Base-by-base conservation (phyloP, 1,284 basidiomycete genomes). In the Paramarasmius palmivorus region DNA sequence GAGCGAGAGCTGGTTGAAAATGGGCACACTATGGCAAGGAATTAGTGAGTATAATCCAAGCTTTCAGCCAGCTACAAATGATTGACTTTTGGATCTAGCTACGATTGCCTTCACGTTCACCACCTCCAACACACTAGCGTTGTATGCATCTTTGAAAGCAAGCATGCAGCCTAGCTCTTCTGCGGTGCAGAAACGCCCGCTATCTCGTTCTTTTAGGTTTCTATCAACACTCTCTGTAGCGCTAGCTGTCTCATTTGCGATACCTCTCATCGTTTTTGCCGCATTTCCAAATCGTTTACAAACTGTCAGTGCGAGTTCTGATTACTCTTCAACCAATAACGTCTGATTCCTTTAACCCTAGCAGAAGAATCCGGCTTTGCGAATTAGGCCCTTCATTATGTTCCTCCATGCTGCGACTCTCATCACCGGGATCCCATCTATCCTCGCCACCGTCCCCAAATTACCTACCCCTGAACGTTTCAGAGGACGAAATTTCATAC, bases 91-190 rank as follows among this genome's bases (percentile, higher is more conserved):
- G n/a, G n/a, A 57, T 53, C 53, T 59, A 82, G 85, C 74, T 37
- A 73, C 73, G 3, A 77, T 76, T 26, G 78, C 82, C 5, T 89
- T 90, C 61, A 73, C 82, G 12, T 89, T 88, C 61, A 76, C 82
- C 15, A 83, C 87, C 0, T 72, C 80, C 7, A 78, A 79, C 55
- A 85, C 86, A 3, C 72, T 89, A 8, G 79, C 85, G 10, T 66
- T 90, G 49, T 87, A 86, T 58, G 75, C 81, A 38, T 80, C 85
- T 3, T 65, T 88, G 41, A 76, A 77, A 54, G 76, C 76, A 25
- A 69, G 73, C 12, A 53, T 65, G 9, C 67, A 70, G 36, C 63
- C 71, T 7, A 61, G 63, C 2, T 53, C 74, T 19, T 65, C 68
- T 17, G 71, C 73, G 14, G 64, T 70, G 10, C 17, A 49, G 32